Evolutionary conservation across 2,329 filamentous ascomycete genomes (phyloP), one percentile per base, ranked within the genome.

Genomic region (Verticillium nonalfalfae): DNA sequence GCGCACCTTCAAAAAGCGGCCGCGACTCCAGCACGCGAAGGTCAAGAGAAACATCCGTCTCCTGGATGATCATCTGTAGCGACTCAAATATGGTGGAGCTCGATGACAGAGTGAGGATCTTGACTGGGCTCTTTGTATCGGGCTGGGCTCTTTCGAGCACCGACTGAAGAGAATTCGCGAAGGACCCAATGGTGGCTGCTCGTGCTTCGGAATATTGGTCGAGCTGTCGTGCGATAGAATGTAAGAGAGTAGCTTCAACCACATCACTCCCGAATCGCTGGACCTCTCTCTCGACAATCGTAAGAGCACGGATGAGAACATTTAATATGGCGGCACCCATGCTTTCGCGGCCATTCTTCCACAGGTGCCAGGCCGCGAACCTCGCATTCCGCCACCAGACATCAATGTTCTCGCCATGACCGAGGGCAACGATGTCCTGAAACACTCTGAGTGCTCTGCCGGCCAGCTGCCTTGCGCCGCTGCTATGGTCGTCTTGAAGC

Each of bases 1-100:
- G 80, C 4, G 83, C 83, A 7, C 87, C 88, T 72, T 91, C 87
- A 65, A 81, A 90, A 0, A 86, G 76, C 0, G 88, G 88, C 0
- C 88, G 78, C 2, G 88, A 90, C 70, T 90, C 88, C 3, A 91
- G 77, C 35, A 91, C 76, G 4, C 80, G 81, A 18, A 90, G 71
- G 58, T 87, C 79, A 9, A 89, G 68, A 0, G 63, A 67, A 7
- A 79, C 69, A 1, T 67, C 70, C 2, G 75, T 68, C 1, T 66
- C 65, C 0, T 68, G 65, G 11, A 80, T 72, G 2, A 77, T 72
- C 34, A 78, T 73, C 1, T 78, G 66, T 11, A 90, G 75, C 58
- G 77, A 78, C 15, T 76, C 70, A 3, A 73, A 74, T 62, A 89
- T 84, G 0, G 87, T 88, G 3, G 85, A 88, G 63, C 85, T 89